Conservation (phyloP, 768 basidiomycete genomes). For the Antrodiella citrinella region DNA sequence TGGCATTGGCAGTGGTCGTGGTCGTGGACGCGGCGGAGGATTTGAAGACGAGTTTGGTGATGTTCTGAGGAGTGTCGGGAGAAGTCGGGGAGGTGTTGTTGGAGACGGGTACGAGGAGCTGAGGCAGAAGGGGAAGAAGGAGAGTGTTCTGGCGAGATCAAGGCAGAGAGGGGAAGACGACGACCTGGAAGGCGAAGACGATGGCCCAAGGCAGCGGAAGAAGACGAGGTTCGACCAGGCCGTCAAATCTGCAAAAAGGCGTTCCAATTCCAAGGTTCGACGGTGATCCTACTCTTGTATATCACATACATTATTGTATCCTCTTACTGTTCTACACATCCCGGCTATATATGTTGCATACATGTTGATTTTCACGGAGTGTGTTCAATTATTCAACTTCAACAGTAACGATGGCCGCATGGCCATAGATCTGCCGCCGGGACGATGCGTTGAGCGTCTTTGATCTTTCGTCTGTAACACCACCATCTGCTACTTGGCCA, state of each 20-base stretch:
- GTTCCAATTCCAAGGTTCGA: constrained; percentile 13
- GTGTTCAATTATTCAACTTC: no score
- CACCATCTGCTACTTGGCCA: no score
- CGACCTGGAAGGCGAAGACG: constrained; percentile 20
- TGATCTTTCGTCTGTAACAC: no score
- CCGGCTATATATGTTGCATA: no score
- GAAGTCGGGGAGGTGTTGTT: constrained; percentile 30
- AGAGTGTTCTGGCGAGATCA: constrained; percentile 51
- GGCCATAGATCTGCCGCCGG: no score
- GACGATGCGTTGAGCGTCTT: no score
- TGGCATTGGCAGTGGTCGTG: constrained; percentile 41
- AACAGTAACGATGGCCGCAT: no score
- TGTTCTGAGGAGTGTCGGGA: constrained; percentile 55
- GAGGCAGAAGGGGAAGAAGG: constrained; percentile 58
- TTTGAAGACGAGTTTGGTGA: constrained; percentile 83
- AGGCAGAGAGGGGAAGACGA: constrained; percentile 27
- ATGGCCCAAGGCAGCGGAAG: constrained; percentile 27
- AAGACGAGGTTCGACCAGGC: constrained; percentile 37
- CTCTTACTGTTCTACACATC: neutral
- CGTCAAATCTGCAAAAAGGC: constrained; percentile 27
- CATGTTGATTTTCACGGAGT: no score
- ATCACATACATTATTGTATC: neutral
- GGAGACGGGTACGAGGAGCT: constrained; percentile 82
- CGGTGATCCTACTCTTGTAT: neutral
- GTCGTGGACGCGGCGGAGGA: constrained; percentile 53